Conservation (phyloP, 2,329 filamentous ascomycete species). For the Exophiala oligosperma region DNA sequence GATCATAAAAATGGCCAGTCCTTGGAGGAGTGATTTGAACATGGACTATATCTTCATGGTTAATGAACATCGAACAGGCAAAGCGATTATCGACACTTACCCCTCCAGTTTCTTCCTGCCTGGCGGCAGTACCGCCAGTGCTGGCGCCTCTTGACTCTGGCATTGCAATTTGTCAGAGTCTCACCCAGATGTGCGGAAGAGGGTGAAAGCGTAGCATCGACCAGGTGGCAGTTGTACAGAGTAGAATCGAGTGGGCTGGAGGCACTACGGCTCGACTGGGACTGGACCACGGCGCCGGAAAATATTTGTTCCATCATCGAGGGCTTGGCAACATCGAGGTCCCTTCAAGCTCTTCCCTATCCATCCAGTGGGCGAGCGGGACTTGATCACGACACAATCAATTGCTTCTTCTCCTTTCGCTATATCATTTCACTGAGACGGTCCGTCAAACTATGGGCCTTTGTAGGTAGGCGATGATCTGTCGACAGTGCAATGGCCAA, state of each 20-base stretch:
- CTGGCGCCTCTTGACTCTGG: slow-evolving; percentile 16
- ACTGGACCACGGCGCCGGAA: not conserved
- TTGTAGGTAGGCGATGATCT: slow-evolving; percentile 8
- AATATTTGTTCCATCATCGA: not conserved
- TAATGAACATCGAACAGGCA: too few relatives aligned
- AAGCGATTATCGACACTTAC: not conserved
- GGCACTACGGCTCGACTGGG: not conserved
- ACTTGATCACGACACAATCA: slow-evolving; percentile 7
- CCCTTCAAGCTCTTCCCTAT: not conserved
- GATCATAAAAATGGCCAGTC: slow-evolving; percentile 59
- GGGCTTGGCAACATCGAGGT: not conserved
- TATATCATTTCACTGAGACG: not conserved
- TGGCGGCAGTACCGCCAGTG: slow-evolving; percentile 12
- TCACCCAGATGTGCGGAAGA: not conserved
- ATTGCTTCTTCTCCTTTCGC: not conserved
- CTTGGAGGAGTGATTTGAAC: slow-evolving; percentile 51
- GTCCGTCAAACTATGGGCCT: slow-evolving; percentile 1
- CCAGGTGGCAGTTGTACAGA: not conserved
- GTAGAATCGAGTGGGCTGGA: not conserved
- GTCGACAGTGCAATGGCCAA: slow-evolving; percentile 22
- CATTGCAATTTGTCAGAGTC: slow-evolving; percentile 14
- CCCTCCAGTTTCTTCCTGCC: slow-evolving; percentile 18
- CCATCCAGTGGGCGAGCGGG: slow-evolving; percentile 4
- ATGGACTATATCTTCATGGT: slow-evolving; percentile 35
- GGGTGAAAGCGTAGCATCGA: too few relatives aligned